Percentiles rank a stretch among this genome's conserved stretches.
These are phyloP conservation scores for Avena insularis DNA, from an alignment of 176 grass and related monocot genomes.

Conservation along the genomic window DNA sequence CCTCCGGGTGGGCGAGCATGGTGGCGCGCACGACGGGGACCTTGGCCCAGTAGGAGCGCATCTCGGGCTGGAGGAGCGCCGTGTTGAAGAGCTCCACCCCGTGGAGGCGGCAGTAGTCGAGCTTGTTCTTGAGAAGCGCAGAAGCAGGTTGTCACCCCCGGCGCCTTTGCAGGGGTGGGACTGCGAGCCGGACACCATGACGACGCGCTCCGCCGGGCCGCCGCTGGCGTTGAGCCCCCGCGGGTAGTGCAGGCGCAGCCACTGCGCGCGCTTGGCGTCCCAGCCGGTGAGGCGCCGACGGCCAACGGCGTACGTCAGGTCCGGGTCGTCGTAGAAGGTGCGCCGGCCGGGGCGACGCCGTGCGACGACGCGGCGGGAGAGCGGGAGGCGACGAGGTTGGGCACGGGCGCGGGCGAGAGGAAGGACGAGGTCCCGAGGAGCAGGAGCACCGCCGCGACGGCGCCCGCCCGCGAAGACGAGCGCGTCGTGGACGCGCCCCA, in stretches of 20 bases:
- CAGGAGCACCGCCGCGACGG: constrained; percentile 44
- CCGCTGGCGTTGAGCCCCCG: not conserved
- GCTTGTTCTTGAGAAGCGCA: constrained; percentile 88
- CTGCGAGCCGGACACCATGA: constrained; percentile 82
- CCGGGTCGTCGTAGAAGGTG: constrained; percentile 70
- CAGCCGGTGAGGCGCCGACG: constrained; percentile 38
- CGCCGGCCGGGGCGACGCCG: not conserved
- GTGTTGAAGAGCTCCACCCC: constrained; percentile 67
- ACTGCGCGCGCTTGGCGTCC: constrained; percentile 68
- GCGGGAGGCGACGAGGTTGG: constrained; percentile 32
- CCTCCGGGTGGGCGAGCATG: constrained; percentile 89
- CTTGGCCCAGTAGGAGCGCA: constrained; percentile 77
- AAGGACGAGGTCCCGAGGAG: constrained; percentile 39
- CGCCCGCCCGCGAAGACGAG: constrained; percentile 63
- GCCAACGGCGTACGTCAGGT: constrained; percentile 54
- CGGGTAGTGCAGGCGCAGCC: constrained; percentile 54
- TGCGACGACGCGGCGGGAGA: not conserved
- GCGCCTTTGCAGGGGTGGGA: constrained; percentile 56
- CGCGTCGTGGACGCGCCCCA: constrained; percentile 33
- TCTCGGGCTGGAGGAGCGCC: constrained; percentile 53
- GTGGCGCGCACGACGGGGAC: constrained; percentile 67
- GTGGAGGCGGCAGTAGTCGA: constrained; percentile 86
- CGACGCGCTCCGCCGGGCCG: constrained; percentile 41
- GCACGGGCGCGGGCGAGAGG: not conserved
- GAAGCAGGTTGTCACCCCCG: constrained; percentile 65